These are phyloP conservation scores for Lipomyces chichibuensis DNA, from an alignment of 805 yeast species.

Conservation along the genomic window DNA sequence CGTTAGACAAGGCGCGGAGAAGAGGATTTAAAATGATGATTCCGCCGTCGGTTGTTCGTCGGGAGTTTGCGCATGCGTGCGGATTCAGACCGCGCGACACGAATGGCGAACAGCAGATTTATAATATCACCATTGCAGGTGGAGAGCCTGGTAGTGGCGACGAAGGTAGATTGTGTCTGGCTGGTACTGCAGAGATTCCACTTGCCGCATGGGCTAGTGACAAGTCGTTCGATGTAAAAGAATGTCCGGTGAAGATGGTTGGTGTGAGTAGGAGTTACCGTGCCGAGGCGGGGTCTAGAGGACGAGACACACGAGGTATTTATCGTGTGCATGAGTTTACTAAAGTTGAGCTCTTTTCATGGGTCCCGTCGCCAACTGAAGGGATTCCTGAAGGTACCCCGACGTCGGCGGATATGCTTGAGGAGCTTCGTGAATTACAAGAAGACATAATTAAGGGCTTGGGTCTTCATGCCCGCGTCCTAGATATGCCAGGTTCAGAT, in stretches of 20 bases:
- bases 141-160: slow-evolving; percentile 39
- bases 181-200: slow-evolving; percentile 96
- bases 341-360: slow-evolving; percentile 81
- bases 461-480: slow-evolving; percentile 78
- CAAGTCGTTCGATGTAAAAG: slow-evolving; percentile 47
- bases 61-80: slow-evolving; percentile 80
- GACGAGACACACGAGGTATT: slow-evolving; percentile 86
- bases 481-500: slow-evolving; percentile 88
- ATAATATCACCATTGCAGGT: slow-evolving; percentile 56
- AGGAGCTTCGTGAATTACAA: slow-evolving; percentile 66
- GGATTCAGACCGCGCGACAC: slow-evolving; percentile 94
- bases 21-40: slow-evolving; percentile 69
- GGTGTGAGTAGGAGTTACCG: slow-evolving; percentile 87
- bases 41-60: slow-evolving; percentile 86
- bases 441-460: slow-evolving; percentile 62
- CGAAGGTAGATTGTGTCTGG: slow-evolving; percentile 55
- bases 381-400: slow-evolving; percentile 16
- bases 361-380: slow-evolving; percentile 53
- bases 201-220: slow-evolving; percentile 77
- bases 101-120: slow-evolving; percentile 83
- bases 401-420: slow-evolving; percentile 56
- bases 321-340: slow-evolving; percentile 96
- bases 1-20: slow-evolving; percentile 64
- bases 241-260: slow-evolving; percentile 62
- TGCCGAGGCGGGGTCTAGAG: slow-evolving; percentile 97